Evolutionary conservation across 495 filamentous ascomycete species (phyloP).

Genomic region (Penicillium tannophilum): DNA sequence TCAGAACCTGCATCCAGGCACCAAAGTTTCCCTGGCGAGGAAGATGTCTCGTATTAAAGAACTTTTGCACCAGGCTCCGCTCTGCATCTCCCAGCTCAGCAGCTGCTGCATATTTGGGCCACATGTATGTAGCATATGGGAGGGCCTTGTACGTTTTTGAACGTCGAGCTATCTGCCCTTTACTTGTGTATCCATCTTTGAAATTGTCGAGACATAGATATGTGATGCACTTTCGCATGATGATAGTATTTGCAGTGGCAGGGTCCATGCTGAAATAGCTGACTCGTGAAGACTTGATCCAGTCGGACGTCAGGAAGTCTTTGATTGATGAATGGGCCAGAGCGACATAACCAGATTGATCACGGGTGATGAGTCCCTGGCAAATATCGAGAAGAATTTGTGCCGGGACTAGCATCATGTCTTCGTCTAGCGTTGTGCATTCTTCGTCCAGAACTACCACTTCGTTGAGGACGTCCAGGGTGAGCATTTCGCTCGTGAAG

Average conservation of each 20-base stretch:
- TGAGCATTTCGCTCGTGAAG: conserved; percentile 2
- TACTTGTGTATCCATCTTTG: conserved; percentile 12
- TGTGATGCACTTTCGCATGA: conserved; percentile 23
- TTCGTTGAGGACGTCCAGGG: conserved; percentile 19
- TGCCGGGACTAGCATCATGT: conserved; percentile 29
- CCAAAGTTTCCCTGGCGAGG: conserved; percentile 24
- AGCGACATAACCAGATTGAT: conserved; percentile 13
- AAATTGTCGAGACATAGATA: conserved; percentile 29
- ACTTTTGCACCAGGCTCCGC: conserved; percentile 12
- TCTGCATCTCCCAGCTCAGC: conserved; percentile 9
- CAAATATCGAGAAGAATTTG: conserved; percentile 25
- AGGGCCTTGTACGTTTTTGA: conserved; percentile 9
- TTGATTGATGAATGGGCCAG: conserved; percentile 28
- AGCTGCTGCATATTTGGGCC: conserved; percentile 17
- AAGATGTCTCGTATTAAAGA: conserved; percentile 20
- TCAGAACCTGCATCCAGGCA: conserved; percentile 21
- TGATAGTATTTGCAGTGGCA: conserved; percentile 15
- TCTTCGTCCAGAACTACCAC: conserved; percentile 19
- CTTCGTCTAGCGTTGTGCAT: conserved; percentile 20
- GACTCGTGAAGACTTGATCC: conserved; percentile 22
- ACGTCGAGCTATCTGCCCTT: not conserved
- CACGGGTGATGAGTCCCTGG: conserved; percentile 25
- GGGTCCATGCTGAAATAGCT: conserved; percentile 22
- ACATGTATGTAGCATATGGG: conserved; percentile 21
- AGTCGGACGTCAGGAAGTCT: conserved; percentile 26